Conservation (phyloP, 768 basidiomycete species). For the Agrocybe praecox region DNA sequence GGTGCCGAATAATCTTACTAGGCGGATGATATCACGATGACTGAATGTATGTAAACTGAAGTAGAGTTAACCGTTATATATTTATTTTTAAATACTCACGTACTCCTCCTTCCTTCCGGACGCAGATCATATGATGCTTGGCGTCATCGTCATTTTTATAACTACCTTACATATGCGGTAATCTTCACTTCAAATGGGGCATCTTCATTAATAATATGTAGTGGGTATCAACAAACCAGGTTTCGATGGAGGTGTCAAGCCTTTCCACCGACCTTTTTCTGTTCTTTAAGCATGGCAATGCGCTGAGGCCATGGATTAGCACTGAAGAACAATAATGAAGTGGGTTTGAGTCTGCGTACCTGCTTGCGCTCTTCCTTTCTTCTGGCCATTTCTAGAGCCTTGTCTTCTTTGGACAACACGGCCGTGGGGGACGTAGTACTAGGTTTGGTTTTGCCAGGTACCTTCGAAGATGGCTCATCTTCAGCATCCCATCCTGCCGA, state of each 20-base stretch:
- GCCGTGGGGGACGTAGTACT: constrained; percentile 15
- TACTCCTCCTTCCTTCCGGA: background rate
- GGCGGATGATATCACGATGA: background rate
- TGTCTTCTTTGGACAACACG: constrained; percentile 79
- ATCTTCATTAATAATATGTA: too few species aligned
- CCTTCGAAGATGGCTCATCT: background rate
- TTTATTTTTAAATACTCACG: background rate
- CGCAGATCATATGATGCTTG: background rate
- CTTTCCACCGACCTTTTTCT: constrained; percentile 61
- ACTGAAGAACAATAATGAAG: background rate
- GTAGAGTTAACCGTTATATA: background rate
- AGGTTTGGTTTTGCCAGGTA: background rate
- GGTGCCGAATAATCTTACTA: background rate
- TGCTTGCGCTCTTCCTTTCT: constrained; percentile 92
- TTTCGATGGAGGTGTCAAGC: constrained; percentile 6
- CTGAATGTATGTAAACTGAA: background rate
- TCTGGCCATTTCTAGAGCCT: constrained; percentile 89
- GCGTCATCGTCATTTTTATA: too few species aligned
- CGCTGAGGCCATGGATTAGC: constrained; percentile 44
- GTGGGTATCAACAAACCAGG: too few species aligned
- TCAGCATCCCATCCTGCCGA: constrained; percentile 24
- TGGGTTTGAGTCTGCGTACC: constrained; percentile 42
- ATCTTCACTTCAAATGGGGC: too few species aligned
- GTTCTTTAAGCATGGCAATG: constrained; percentile 79
- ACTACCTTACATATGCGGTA: too few species aligned